Evolutionary conservation across 164 flowering plant species (phyloP), one percentile per base, ranked within the genome.

Genomic region (Sextonia rubra): DNA sequence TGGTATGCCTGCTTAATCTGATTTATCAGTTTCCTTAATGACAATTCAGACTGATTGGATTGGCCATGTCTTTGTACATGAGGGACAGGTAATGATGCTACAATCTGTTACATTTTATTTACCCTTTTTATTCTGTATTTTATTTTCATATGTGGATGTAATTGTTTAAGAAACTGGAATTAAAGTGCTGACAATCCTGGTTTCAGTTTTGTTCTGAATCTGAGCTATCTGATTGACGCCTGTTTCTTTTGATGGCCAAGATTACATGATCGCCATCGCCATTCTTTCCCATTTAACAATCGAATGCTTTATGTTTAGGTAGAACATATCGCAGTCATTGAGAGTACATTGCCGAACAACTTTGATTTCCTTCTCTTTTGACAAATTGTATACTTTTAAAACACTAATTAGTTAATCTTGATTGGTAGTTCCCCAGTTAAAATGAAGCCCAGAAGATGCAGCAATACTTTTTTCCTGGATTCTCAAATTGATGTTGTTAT

Each of bases 41-140:
- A 52, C 71, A 30, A 18, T 67, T 76, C 76, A 94, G 98, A 92
- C 85, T 76, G 85, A 86, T 73, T 91, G 89, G 93, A 74, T 87
- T 76, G 97, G 97, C 26, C 86, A 83, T 66, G 49, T 71, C 49
- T 94, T 94, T 78, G 88, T 85, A 81, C 85, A 89, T 65, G 90
- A 81, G 1, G 90, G 85, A 29, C 79, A 84, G 90, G 94, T 88
- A 80, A 81, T 48, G 17, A 68, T 44, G 37, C 22, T 11, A 2
- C 17, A 15, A 2, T 17, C 6, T 52, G 18, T 52, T 52, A 52
- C 14, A 52, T 5, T 37, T 52, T 52, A 18, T 14, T 52, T 15
- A 15, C 17, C n/a, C 0, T 15, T 52, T 52, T 14, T 3, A 0
- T 18, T 4, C 15, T 52, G 58, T 20, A 52, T 52, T 52, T 52